These are phyloP conservation scores for Neofusicoccum laricinum DNA, from an alignment of 2,329 filamentous ascomycete species.

Conservation along the genomic window DNA sequence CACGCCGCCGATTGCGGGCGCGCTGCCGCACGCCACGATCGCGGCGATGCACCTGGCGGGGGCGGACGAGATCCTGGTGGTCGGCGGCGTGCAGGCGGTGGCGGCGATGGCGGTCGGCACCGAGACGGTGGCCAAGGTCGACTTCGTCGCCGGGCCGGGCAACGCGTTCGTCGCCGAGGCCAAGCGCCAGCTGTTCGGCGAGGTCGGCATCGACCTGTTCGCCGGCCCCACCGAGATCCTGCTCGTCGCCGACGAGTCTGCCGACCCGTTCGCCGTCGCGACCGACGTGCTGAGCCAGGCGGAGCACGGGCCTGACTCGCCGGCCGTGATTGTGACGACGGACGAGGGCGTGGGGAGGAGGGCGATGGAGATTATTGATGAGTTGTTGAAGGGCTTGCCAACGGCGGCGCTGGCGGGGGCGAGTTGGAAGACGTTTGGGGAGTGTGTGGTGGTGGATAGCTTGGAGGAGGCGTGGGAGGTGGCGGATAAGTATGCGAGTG, in stretches of 20 bases:
- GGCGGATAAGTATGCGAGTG: conserved; percentile 49
- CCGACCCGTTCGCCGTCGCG: conserved; percentile 46
- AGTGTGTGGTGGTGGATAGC: conserved; percentile 44
- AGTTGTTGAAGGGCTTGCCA: conserved; percentile 17
- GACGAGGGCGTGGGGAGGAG: conserved; percentile 24
- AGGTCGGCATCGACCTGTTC: conserved; percentile 54
- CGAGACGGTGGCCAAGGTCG: conserved; percentile 39
- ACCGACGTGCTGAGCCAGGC: conserved; percentile 50
- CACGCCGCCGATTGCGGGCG: conserved; percentile 51
- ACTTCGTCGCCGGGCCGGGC: conserved; percentile 7
- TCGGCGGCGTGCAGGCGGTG: conserved; percentile 54
- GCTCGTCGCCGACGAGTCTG: conserved; percentile 48
- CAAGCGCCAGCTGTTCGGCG: conserved; percentile 53
- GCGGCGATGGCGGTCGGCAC: conserved; percentile 54
- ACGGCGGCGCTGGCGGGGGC: conserved; percentile 14
- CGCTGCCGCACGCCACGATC: conserved; percentile 49
- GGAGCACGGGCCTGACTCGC: conserved; percentile 53
- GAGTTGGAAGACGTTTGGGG: conserved; percentile 37
- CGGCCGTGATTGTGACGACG: conserved; percentile 51
- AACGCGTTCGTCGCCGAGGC: conserved; percentile 54
- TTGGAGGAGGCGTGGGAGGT: conserved; percentile 44
- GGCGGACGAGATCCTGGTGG: conserved; percentile 50
- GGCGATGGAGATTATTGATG: conserved; percentile 14
- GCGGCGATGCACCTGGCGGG: conserved; percentile 51
- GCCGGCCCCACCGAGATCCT: conserved; percentile 55